Evolutionary conservation across 352 stramenopile genomes (phyloP).

Genomic region (Phytopythium cucurbitacearum): DNA sequence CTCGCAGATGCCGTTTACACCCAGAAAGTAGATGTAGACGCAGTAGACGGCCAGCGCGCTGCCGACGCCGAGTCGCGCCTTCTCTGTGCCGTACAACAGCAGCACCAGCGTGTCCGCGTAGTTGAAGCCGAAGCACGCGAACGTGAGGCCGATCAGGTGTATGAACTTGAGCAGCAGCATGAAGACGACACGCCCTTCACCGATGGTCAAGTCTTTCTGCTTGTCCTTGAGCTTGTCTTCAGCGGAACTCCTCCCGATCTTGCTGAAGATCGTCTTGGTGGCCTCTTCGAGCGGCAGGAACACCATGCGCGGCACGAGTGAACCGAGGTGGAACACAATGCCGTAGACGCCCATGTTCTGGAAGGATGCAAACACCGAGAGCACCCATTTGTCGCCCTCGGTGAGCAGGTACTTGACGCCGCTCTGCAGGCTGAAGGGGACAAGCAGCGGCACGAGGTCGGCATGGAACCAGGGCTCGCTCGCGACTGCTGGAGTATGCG

Average conservation of each 20-base stretch:
- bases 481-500: conserved; percentile 7
- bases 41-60: conserved; percentile 81
- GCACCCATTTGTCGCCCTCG: conserved; percentile 95
- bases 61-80: conserved; percentile 48
- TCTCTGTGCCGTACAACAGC: conserved; percentile 77
- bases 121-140: conserved; percentile 79
- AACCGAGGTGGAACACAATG: conserved; percentile 94
- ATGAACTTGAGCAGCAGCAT: conserved; percentile 80
- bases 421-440: conserved; percentile 88
- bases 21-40: conserved; percentile 94
- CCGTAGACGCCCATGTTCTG: conserved; percentile 96
- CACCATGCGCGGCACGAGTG: conserved; percentile 92
- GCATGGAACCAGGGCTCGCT: conserved; percentile 35
- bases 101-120: conserved; percentile 79
- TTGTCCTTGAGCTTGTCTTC: conserved; percentile 13
- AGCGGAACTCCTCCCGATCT: conserved; percentile 40
- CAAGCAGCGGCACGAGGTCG: conserved; percentile 53
- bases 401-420: conserved; percentile 97
- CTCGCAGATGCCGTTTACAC: conserved; percentile 95
- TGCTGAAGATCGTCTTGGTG: conserved; percentile 93
- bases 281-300: conserved; percentile 97
- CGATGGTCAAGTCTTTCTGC: conserved; percentile 15
- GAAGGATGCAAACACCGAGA: conserved; percentile 86
- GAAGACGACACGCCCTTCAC: conserved; percentile 46
- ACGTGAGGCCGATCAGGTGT: conserved; percentile 77